A percentile compares a stretch with the other conserved stretches of the same genome.
Evolutionary conservation across 2,329 filamentous ascomycete species (phyloP).

Genomic region (Xylaria sp.): DNA sequence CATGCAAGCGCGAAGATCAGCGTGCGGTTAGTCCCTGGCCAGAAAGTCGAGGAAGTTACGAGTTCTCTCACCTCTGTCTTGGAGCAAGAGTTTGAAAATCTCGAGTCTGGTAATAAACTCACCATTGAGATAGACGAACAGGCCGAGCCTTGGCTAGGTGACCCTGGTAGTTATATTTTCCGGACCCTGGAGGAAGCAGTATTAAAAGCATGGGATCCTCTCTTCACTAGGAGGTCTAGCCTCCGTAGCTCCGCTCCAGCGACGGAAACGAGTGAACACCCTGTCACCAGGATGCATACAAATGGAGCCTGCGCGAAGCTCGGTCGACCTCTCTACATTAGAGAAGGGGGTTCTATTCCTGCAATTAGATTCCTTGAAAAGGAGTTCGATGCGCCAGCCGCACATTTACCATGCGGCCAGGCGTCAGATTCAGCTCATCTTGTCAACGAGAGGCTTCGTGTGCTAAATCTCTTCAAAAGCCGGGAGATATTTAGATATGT

Average conservation of each 20-base stretch:
- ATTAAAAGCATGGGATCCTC: conserved; percentile 82
- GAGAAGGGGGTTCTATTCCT: conserved; percentile 94
- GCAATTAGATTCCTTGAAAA: conserved; percentile 95
- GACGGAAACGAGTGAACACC: conserved; percentile 39
- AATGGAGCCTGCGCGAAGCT: conserved; percentile 50
- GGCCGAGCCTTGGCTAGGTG: conserved; percentile 95
- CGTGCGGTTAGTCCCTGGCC: conserved; percentile 90
- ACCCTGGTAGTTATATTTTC: conserved; percentile 91
- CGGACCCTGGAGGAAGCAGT: conserved; percentile 87
- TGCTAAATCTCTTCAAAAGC: conserved; percentile 90
- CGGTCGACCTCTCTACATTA: conserved; percentile 85
- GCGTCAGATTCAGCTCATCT: conserved; percentile 94
- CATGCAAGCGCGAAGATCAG: conserved; percentile 90
- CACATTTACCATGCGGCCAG: conserved; percentile 93
- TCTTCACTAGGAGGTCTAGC: conserved; percentile 48
- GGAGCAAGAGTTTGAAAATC: conserved; percentile 73
- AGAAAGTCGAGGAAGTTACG: conserved; percentile 84
- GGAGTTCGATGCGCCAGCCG: conserved; percentile 89
- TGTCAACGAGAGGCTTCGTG: conserved; percentile 90
- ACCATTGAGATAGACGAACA: conserved; percentile 89
- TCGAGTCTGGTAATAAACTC: conserved; percentile 84
- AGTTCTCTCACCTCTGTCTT: conserved; percentile 75
- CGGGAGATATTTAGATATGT: conserved; percentile 90
- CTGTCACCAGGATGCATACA: neutral
- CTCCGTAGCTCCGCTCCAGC: conserved; percentile 30